These are phyloP conservation scores for Solanum aculeatissimum DNA, from an alignment of 305 asterid species.

Conservation along the genomic window DNA sequence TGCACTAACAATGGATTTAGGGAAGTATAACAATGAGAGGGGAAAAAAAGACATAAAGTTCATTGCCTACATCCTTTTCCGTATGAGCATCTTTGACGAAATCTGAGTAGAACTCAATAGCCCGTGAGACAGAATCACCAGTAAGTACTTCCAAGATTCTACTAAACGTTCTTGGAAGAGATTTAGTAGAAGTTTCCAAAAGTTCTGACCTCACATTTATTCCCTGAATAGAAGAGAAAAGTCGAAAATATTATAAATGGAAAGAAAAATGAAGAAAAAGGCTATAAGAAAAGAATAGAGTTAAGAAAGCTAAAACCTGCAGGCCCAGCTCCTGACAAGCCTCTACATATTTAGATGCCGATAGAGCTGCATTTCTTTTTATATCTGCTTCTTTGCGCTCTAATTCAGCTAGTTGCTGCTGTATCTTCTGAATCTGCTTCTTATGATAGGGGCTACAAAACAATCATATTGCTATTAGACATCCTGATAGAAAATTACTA, in stretches of 20 bases:
- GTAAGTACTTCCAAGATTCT: constrained; percentile 62
- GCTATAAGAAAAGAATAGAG: background rate
- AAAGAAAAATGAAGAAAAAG: background rate
- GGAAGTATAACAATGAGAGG: background rate
- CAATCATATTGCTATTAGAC: background rate
- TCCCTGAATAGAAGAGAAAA: constrained; percentile 46
- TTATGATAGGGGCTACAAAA: constrained; percentile 74
- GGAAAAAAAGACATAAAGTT: background rate
- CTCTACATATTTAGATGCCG: constrained; percentile 82
- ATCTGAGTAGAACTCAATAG: constrained; percentile 68
- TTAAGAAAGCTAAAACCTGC: constrained; percentile 47
- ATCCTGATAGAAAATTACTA: background rate
- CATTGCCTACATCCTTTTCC: constrained; percentile 56
- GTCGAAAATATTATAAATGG: background rate
- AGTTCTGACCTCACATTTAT: constrained; percentile 71
- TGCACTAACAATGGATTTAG: background rate
- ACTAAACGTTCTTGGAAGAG: constrained; percentile 75
- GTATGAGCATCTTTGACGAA: constrained; percentile 82
- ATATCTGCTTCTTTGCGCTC: constrained; percentile 90
- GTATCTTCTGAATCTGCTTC: constrained; percentile 92
- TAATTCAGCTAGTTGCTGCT: constrained; percentile 83
- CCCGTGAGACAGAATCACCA: constrained; percentile 62
- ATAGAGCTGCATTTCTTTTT: constrained; percentile 88
- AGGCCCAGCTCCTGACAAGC: constrained; percentile 95
- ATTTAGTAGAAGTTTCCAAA: constrained; percentile 55